These are phyloP conservation scores for Ochromonadaceae sp. DNA, from an alignment of 352 stramenopile genomes.

Conservation along the genomic window DNA sequence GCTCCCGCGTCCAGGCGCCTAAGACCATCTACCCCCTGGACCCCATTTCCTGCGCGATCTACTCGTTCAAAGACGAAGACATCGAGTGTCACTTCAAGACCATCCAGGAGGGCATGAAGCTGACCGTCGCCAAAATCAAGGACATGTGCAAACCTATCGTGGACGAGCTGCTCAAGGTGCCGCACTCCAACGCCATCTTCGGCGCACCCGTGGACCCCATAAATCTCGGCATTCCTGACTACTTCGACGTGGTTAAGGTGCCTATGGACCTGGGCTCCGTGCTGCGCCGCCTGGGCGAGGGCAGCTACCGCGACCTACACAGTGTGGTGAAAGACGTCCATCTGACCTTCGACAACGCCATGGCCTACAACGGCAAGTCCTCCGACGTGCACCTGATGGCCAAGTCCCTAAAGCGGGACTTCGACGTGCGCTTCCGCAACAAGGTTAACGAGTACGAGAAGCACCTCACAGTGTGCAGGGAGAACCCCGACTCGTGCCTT, in stretches of 20 bases:
- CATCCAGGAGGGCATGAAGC: slow-evolving; percentile 33
- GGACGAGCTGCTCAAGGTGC: slow-evolving; percentile 78
- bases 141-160: slow-evolving; percentile 71
- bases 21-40: slow-evolving; percentile 13
- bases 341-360: slow-evolving; percentile 74
- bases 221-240: slow-evolving; percentile 88
- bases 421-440: slow-evolving; percentile 57
- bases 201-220: slow-evolving; percentile 88
- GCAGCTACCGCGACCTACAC: slow-evolving; percentile 73
- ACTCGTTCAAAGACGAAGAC: slow-evolving; percentile 76
- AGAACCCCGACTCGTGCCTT: slow-evolving; percentile 72
- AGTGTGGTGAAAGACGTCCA: slow-evolving; percentile 53
- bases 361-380: slow-evolving; percentile 83
- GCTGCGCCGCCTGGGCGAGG: slow-evolving; percentile 81
- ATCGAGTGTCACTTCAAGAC: slow-evolving; percentile 72
- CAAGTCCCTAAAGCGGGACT: slow-evolving; percentile 45
- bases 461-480: slow-evolving; percentile 23
- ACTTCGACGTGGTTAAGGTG: slow-evolving; percentile 90
- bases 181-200: slow-evolving; percentile 92
- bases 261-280: slow-evolving; percentile 98
- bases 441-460: slow-evolving; percentile 45
- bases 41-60: slow-evolving; percentile 30
- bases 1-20: background rate
- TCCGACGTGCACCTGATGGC: slow-evolving; percentile 81
- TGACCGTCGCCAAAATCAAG: slow-evolving; percentile 67